Evolutionary conservation across 441 rosid genomes (phyloP), one percentile per base, ranked within the genome.

Genomic region (Manihot esculenta): DNA sequence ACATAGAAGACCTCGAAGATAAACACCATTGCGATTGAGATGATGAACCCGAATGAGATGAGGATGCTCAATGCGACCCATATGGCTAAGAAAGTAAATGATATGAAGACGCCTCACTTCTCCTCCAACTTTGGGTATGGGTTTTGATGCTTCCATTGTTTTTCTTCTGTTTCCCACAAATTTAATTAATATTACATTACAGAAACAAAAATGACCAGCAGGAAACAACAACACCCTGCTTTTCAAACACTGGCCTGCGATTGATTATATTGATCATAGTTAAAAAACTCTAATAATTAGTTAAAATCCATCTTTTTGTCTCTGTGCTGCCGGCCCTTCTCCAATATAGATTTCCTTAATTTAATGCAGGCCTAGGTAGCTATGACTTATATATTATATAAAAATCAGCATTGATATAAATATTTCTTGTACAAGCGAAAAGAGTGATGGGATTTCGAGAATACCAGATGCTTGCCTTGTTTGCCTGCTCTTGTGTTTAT

Each of bases 1-100:
- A 38, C 7, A 38, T 8, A 38, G 42, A 38, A 38, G 42, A 89
- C 94, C 94, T 81, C 88, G 78, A 3, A 91, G 87, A 75, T 78
- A 78, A 56, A 91, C 88, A 20, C 92, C 91, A 26, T 71, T 83
- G 1, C 74, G 78, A 48, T 77, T 68, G 63, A 74, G 77, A 76
- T 84, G 95, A 76, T 79, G 85, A 71, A 81, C 82, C 14, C 87
- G 85, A 64, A 89, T 72, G 74, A 88, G 95, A 79, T 91, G 92
- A 56, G 93, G 97, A 56, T 89, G 95, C 44, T 89, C 93, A 10
- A 80, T 69, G 10, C 73, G 81, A 9, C 91, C 89, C 8, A 73
- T 71, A 23, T 71, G 86, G 72, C 81, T 87, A 10, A 83, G 89
- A 82, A 88, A 92, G 68, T 87, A 89, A 38, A 88, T 73, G 72